Conservation (phyloP, 2,329 filamentous ascomycete genomes). For the Fusarium sp. region DNA sequence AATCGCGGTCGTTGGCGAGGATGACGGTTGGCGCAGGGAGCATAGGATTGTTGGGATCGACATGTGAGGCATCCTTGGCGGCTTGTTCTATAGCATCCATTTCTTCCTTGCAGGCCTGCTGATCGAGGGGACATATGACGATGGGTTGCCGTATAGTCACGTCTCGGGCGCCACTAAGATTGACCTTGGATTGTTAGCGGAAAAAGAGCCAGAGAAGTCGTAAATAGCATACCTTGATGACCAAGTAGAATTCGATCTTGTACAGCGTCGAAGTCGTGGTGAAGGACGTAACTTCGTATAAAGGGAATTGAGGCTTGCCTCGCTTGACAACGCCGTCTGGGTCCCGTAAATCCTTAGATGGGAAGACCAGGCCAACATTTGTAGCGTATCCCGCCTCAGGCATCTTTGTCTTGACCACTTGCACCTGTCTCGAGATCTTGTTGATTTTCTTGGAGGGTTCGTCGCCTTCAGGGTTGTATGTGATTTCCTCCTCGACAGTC, state of each 20-base stretch:
- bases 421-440: conserved; percentile 83
- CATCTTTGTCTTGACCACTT: conserved; percentile 83
- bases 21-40: conserved; percentile 88
- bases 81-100: conserved; percentile 98
- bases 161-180: conserved; percentile 87
- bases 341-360: conserved; percentile 87
- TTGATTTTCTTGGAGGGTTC: conserved; percentile 92
- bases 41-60: conserved; percentile 91
- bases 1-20: conserved; percentile 76
- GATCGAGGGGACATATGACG: conserved; percentile 94
- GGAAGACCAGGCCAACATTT: conserved; percentile 90
- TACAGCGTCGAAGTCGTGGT: conserved; percentile 94
- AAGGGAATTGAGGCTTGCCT: conserved; percentile 86
- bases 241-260: conserved; percentile 97
- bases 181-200: conserved; percentile 69
- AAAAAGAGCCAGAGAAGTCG: conserved; percentile 18
- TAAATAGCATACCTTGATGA: conserved; percentile 77
- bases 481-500: conserved; percentile 95
- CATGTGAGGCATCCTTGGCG: conserved; percentile 88
- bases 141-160: conserved; percentile 91
- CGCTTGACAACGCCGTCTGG: conserved; percentile 86
- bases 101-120: conserved; percentile 95
- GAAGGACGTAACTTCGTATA: conserved; percentile 89
- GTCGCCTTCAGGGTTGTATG: conserved; percentile 98
- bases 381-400: conserved; percentile 93